Evolutionary conservation across 352 stramenopile genomes (phyloP), one percentile per base, ranked within the genome.

Genomic region (Pythium rhizo-oryzae): DNA sequence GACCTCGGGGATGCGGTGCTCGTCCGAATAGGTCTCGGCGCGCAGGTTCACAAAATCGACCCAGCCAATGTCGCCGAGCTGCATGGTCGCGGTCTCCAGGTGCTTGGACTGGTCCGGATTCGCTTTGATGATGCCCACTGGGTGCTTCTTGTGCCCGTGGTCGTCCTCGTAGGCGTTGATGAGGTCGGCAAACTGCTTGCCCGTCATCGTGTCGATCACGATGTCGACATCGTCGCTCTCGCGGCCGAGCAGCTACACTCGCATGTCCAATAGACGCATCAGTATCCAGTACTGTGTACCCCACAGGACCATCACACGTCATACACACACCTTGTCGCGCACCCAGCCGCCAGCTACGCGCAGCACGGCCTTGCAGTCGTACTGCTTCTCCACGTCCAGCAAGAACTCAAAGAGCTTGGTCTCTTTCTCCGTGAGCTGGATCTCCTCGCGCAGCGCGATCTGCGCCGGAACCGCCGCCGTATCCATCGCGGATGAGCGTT

Each of bases 31-130:
- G 39, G 96, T 92, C 84, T 99, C 98, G 11, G 92, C 89, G 41
- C 97, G 76, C 6, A 99, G 74, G 77, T 99, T 99, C 1, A 99
- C 97, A 77, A 99, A 98, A 75, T 99, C 98, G 64, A 99, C 91
- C 81, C 85, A 97, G 12, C 78, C 71, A 58, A 97, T 89, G n/a
- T 92, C 89, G 44, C 90, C 85, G 19, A 99, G 81, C 30, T 94
- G 87, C 85, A 99, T 98, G 8, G 94, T 99, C 9, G 97, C 97
- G 8, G 97, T 99, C 87, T 99, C 97, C 18, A 99, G 74, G 82
- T 99, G 97, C 77, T 99, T 99, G 53, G 90, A 98, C 81, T 99
- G 98, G 70, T 98, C 95, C 1, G 79, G 80, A 51, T 91, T 91
- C 50, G 80, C 83, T 67, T 91, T 91, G 67, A 93, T 93, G 43